Base-by-base conservation (phyloP, 2,329 filamentous ascomycete genomes). In the Chaetomium sp. region DNA sequence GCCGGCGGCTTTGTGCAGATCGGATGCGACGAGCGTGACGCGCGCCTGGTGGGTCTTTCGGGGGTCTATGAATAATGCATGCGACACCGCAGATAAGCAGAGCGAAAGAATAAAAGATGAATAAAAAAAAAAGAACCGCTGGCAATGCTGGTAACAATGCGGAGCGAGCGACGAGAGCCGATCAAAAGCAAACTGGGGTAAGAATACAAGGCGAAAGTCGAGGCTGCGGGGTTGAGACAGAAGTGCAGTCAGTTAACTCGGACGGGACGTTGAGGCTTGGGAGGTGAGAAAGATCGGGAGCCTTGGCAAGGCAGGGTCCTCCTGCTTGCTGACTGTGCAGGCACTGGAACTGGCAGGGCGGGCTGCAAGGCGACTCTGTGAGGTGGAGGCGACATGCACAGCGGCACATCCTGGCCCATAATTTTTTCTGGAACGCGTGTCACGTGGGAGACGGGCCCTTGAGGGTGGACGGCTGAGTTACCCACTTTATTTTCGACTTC, bases 201-300 rank as follows among this genome's bases (percentile, higher is more conserved):
- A 35, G 29, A 2, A 35, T 35, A 25, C n/a, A 25, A 42, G 3
- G 16, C 33, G 45, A 38, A 60, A n/a, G 54, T 29, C 57, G 29
- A 60, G 31, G 57, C 57, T 60, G 57, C 57, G 57, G 57, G 57
- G 57, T 59, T 51, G 57, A n/a, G 45, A 60, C 21, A 23, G 21
- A 50, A 27, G 4, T 23, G 53, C 9, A n/a, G 51, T n/a, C 19
- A 4, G 53, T 35, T 13, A 19, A 4, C 7, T 6, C 21, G 31
- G 16, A 13, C 10, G 25, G 27, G 38, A 49, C 55, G 21, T 29
- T 31, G 25, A 57, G 25, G 38, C 16, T 56, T n/a, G 27, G 7
- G n/a, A 27, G 31, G 31, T 47, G 19, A 27, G 42, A 31, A 56
- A 56, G 53, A 47, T 58, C 29, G 42, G 25, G 42, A 58, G 38